Base-by-base conservation (phyloP, 352 stramenopile species). In the Phytophthora capsici region DNA sequence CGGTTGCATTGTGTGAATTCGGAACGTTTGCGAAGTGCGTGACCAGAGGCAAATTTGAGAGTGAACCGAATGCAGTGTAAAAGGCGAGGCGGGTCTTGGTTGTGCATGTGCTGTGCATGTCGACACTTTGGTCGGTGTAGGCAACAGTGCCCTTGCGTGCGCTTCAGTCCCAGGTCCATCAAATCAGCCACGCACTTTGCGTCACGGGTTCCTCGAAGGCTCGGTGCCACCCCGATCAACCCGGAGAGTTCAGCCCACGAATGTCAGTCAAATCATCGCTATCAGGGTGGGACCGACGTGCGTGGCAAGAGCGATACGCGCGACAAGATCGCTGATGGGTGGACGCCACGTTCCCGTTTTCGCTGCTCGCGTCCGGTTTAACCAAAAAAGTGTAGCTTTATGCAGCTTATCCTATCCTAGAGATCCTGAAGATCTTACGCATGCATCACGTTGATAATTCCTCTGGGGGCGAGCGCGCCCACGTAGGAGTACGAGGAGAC, bases 401-500 rank as follows among this genome's bases (percentile, higher is more conserved):
- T 62, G 54, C 20, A 47, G 47, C 48, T 10, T 62, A 40, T 52
- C 8, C 46, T 65, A 70, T 60, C 62, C 38, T 50, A 52, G 14
- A 16, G n/a, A 53, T 52, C 41, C 26, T 44, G 32, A 2, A 1
- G 28, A 10, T 12, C 47, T 25, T 55, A 64, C 38, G 28, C 51
- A 22, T 70, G 22, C 52, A 77, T 52, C 41, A 75, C 56, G 19
- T 69, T 61, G 61, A 83, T 83, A 53, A 72, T 57, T 28, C 69
- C 51, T 14, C 69, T 34, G 2, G 75, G 75, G 13, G 71, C 80
- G 19, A 83, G 45, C 16, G 75, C 49, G 16, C 61, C 49, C 28
- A 54, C 55, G 30, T 58, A 68, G 20, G 58, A 53, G 41, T 52
- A 65, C 25, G 63, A 63, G 40, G 45, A 62, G 20, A 60, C n/a